Percentiles rank a stretch among this genome's conserved stretches.
These are phyloP conservation scores for Pezicula radicicola DNA, from an alignment of 2,329 filamentous ascomycete genomes.

Conservation along the genomic window DNA sequence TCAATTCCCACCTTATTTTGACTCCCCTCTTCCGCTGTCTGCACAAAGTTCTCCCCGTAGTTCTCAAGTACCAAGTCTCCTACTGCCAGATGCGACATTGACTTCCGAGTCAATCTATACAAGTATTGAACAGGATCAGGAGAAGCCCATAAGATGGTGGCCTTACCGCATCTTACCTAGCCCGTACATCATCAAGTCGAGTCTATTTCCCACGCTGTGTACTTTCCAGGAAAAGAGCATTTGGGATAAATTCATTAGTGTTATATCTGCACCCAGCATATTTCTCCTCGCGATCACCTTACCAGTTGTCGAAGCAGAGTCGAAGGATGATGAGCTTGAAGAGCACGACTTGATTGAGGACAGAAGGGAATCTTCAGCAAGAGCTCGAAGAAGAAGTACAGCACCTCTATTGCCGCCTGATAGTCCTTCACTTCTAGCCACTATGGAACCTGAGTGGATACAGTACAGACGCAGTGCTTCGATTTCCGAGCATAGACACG, in stretches of 20 bases:
- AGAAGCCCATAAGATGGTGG: constrained; percentile 67
- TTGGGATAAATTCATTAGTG: constrained; percentile 79
- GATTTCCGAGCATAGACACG: constrained; percentile 19
- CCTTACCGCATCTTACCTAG: constrained; percentile 71
- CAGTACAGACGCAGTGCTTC: constrained; percentile 49
- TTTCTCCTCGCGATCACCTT: constrained; percentile 87
- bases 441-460: constrained; percentile 55
- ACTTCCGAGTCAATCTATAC: constrained; percentile 19
- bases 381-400: constrained; percentile 11
- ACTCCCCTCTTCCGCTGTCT: constrained; percentile 27
- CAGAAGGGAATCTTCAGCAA: background rate
- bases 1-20: constrained; percentile 28
- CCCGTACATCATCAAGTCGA: constrained; percentile 67
- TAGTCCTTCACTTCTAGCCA: constrained; percentile 19
- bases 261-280: constrained; percentile 85
- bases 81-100: constrained; percentile 22
- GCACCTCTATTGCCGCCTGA: constrained; percentile 19
- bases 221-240: constrained; percentile 78
- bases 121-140: constrained; percentile 14
- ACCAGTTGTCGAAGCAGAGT: constrained; percentile 78
- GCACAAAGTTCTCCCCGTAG: constrained; percentile 14
- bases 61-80: constrained; percentile 21
- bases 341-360: constrained; percentile 23
- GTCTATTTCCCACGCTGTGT: constrained; percentile 83
- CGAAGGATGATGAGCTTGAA: constrained; percentile 41